phyloP scores from a whole-genome alignment of 805 yeast species.

The Myxozyma lipomycoides region DNA sequence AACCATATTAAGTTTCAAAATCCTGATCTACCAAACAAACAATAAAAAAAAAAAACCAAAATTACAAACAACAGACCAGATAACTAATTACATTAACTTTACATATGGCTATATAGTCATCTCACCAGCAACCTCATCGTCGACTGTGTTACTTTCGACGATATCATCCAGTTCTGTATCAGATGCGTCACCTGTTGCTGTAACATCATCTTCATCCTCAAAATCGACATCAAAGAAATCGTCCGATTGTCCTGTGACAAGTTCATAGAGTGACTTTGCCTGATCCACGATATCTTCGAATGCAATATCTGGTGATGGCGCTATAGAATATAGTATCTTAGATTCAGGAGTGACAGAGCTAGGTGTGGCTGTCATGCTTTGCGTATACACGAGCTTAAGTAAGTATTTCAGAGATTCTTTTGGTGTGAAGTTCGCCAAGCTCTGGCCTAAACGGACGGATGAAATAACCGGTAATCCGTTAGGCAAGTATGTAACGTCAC shows the following conservation, averaged over 20 bases:
- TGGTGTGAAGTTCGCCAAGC: conserved; percentile 80
- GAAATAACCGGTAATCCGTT: conserved; percentile 68
- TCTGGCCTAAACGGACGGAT: conserved; percentile 80
- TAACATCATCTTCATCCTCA: conserved; percentile 79
- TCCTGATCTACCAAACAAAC: neutral
- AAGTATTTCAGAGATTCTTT: conserved; percentile 40
- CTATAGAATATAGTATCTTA: conserved; percentile 42
- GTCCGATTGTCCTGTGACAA: conserved; percentile 87
- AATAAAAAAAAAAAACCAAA: neutral
- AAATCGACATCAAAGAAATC: conserved; percentile 96
- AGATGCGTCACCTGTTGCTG: conserved; percentile 24
- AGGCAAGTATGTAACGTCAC: conserved; percentile 50
- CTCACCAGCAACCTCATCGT: conserved; percentile 28
- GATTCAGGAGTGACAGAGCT: conserved; percentile 31
- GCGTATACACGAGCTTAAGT: conserved; percentile 23
- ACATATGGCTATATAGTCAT: conserved; percentile 19
- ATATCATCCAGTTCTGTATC: conserved; percentile 9
- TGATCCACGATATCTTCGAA: conserved; percentile 88
- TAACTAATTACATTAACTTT: neutral
- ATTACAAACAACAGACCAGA: neutral
- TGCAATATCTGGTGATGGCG: conserved; percentile 82
- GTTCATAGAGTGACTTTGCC: conserved; percentile 66
- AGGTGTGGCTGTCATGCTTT: conserved; percentile 21
- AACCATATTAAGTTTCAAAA: neutral
- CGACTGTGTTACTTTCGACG: too few species aligned